Evolutionary conservation across 2,329 filamentous ascomycete species (phyloP).

Genomic region (Calonectria pseudoreteaudii): DNA sequence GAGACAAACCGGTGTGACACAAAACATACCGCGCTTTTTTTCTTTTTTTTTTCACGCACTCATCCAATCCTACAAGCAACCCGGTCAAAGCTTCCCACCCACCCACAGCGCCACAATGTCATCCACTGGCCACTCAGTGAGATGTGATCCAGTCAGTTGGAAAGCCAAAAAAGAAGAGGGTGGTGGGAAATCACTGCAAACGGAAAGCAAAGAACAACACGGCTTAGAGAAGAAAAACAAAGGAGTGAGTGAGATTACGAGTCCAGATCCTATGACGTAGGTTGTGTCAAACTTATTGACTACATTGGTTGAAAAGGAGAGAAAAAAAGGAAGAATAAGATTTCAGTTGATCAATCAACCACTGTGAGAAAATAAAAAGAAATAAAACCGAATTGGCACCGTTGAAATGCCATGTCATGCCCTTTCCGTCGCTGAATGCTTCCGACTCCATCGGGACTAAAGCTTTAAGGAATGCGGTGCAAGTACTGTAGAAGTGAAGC

Average conservation of each 20-base stretch:
- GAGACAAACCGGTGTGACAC: constrained; percentile 9
- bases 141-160: background rate
- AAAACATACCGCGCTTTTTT: constrained; percentile 9
- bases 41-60: background rate
- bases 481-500: background rate
- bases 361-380: constrained; percentile 1
- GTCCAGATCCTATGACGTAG: constrained; percentile 41
- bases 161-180: background rate
- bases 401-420: background rate
- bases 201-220: background rate
- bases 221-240: background rate
- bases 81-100: constrained; percentile 6
- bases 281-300: background rate
- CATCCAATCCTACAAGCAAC: background rate
- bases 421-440: background rate
- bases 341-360: constrained; percentile 24
- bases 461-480: constrained; percentile 3
- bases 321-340: constrained; percentile 14
- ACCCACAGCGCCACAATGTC: background rate
- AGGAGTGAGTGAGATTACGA: constrained; percentile 3
- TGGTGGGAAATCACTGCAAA: background rate
- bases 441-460: background rate
- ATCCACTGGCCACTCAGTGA: background rate
- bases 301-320: background rate
- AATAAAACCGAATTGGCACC: constrained; percentile 7